phyloP scores from a whole-genome alignment of 2,329 filamentous ascomycete genomes.

The Mycocentrospora acerina region DNA sequence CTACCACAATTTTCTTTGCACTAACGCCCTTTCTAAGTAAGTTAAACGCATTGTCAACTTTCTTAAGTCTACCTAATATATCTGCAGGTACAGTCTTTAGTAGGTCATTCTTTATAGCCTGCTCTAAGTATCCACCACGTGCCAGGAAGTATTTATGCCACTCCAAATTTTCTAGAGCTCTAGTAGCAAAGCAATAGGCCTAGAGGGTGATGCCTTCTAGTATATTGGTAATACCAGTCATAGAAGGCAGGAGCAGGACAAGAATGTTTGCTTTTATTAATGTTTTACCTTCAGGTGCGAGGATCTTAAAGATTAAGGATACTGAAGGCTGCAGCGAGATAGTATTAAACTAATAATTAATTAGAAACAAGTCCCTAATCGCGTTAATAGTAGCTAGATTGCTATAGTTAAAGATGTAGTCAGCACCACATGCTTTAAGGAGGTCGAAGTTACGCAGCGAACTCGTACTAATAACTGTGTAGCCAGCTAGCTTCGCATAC shows the following conservation, averaged over 20 bases:
- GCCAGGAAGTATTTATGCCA: conserved; percentile 20
- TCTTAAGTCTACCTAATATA: conserved; percentile 26
- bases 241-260: conserved; percentile 13
- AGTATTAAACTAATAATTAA: conserved; percentile 47
- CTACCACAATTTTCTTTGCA: conserved; percentile 32
- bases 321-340: conserved; percentile 33
- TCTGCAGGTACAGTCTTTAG: conserved; percentile 25
- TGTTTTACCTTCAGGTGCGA: conserved; percentile 20
- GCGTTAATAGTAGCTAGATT: conserved; percentile 39
- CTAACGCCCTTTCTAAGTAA: conserved; percentile 31
- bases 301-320: conserved; percentile 23
- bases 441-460: conserved; percentile 23
- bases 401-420: conserved; percentile 41
- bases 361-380: conserved; percentile 35
- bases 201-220: conserved; percentile 20
- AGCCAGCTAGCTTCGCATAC: conserved; percentile 26
- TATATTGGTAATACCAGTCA: conserved; percentile 14
- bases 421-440: conserved; percentile 14
- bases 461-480: conserved; percentile 23
- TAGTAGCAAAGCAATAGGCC: conserved; percentile 22
- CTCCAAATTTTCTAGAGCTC: conserved; percentile 20
- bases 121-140: conserved; percentile 22
- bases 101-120: conserved; percentile 18
- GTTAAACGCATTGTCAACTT: conserved; percentile 22
- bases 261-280: conserved; percentile 24